These are phyloP conservation scores for Phaseolus lunatus DNA, from an alignment of 306 rosid genomes.

Conservation along the genomic window DNA sequence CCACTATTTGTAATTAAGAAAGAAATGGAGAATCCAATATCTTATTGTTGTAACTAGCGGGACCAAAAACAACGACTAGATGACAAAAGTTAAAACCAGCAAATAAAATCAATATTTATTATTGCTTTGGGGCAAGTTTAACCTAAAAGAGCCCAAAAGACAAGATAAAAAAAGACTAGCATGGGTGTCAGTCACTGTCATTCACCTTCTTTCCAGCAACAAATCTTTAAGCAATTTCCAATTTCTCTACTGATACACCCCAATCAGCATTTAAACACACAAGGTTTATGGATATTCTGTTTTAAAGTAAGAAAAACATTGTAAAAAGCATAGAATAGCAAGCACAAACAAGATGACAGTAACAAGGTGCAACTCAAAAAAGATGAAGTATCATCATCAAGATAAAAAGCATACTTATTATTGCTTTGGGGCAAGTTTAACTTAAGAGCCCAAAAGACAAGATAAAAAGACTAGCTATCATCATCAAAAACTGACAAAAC, in stretches of 20 bases:
- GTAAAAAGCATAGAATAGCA: conserved; percentile 2
- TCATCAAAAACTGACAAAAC: background rate
- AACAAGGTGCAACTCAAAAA: background rate
- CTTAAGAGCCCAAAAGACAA: no score
- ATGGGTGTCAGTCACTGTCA: background rate
- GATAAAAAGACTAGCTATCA: no score
- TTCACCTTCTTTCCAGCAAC: conserved; percentile 1
- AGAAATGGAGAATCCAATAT: no score
- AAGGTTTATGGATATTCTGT: background rate
- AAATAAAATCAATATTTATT: no score
- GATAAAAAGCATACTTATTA: no score
- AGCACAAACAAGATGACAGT: conserved; percentile 7
- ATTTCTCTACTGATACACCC: background rate
- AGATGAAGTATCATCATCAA: conserved; percentile 16
- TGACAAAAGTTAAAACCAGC: no score
- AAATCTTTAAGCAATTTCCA: background rate
- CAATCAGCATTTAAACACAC: conserved; percentile 4
- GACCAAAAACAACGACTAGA: no score
- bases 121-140: no score
- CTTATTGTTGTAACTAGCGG: no score
- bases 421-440: no score
- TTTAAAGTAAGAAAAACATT: conserved; percentile 12
- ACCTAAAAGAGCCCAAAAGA: no score
- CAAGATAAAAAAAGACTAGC: background rate
- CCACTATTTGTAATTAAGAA: no score